Evolutionary conservation across 192 early-diverging fungal genomes (phyloP), one percentile per base, ranked within the genome.

Genomic region (Podila clonocystis): DNA sequence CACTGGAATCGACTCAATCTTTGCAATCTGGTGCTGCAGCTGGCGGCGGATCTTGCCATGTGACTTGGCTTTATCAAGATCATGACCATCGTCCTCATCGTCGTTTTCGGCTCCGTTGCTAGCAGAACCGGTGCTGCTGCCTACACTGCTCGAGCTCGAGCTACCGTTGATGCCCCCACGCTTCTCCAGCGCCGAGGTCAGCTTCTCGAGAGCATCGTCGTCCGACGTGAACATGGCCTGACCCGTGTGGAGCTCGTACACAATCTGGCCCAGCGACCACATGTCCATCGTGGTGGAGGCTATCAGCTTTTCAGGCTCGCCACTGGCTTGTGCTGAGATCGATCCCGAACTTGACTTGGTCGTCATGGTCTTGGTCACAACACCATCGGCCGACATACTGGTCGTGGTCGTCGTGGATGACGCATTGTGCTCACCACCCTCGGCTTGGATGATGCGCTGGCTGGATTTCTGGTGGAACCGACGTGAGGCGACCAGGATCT

Each of bases 251-350:
- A 83, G 65, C 67, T 83, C 82, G 24, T 78, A 83, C 28, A 83
- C 61, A 38, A 78, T 74, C 58, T 73, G 62, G 12, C 82, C 82
- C 36, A 83, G 34, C 0, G 82, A 83, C 82, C 82, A 83, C 74
- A 83, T 83, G 66, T 83, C 82, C 82, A 83, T 83, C 45, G 70
- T 50, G 9, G 67, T 58, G 2, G 50, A 30, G 1, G 82, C 82
- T 41, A 70, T 67, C 59, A 83, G 11, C 61, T 80, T 73, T 4
- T 80, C 77, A 1, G 45, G 5, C 11, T 68, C 70, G 31, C 20
- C 61, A 9, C 45, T 50, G 36, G 41, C 58, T 2, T 28, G 22
- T 12, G 65, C 58, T 0, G 59, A 34, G 4, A 48, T 65, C 5
- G 70, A 65, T 7, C 26, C n/a, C 5, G 63, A 24, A n/a, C 62